These are phyloP conservation scores for Oidium heveae DNA, from an alignment of 2,329 filamentous ascomycete species.

Conservation along the genomic window DNA sequence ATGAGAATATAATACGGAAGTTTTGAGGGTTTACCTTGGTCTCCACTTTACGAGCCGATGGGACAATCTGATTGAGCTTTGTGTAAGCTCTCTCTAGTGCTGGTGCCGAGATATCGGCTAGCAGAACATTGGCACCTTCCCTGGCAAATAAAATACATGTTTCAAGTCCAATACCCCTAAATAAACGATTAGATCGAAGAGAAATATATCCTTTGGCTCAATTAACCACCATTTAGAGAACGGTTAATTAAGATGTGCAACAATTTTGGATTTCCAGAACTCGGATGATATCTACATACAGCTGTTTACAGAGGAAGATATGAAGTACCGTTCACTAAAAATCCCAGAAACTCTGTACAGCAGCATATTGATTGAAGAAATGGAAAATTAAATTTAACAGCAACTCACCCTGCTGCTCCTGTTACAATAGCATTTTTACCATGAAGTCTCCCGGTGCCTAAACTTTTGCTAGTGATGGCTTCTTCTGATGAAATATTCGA, in stretches of 20 bases:
- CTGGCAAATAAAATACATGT: constrained; percentile 46
- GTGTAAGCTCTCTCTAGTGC: constrained; percentile 35
- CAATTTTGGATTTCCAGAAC: not conserved
- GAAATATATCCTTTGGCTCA: too few species aligned
- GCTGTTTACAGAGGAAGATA: not conserved
- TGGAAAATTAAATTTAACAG: not conserved
- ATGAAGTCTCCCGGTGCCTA: constrained; percentile 14
- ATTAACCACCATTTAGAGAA: not conserved
- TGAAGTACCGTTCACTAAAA: not conserved
- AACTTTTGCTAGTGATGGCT: constrained; percentile 13
- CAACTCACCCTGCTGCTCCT: constrained; percentile 38
- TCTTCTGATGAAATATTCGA: constrained; percentile 5
- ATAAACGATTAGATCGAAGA: not conserved
- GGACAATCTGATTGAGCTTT: constrained; percentile 33
- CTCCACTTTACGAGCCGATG: constrained; percentile 24
- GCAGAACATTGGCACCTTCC: constrained; percentile 44
- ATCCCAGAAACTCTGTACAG: not conserved
- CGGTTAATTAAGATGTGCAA: not conserved
- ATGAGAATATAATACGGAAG: too few species aligned
- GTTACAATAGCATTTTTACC: constrained; percentile 28
- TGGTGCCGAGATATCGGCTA: constrained; percentile 41
- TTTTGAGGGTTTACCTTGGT: constrained; percentile 11
- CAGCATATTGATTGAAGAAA: too few species aligned
- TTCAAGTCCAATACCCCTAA: constrained; percentile 48
- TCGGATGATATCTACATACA: not conserved